Base-by-base conservation (phyloP, 108 stramenopile genomes). In the Epipyxis sp. region DNA sequence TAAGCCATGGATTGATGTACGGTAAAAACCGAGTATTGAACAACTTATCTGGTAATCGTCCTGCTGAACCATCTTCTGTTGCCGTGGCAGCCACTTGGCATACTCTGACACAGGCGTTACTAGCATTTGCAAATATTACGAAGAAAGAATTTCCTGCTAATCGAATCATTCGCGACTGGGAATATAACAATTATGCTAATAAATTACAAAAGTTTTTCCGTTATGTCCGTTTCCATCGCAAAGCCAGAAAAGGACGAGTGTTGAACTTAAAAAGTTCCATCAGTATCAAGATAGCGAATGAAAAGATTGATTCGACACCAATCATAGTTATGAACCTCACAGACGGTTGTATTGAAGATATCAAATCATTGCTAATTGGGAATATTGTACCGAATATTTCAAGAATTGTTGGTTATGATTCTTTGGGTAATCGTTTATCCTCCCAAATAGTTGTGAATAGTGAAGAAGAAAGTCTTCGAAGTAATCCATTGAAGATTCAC, bases 71-170 rank as follows among this genome's bases (percentile, higher is more conserved):
- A 6, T 46, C 76, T 25, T 76, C 76, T 6, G 42, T 77, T 1
- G 80, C 80, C 1, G 76, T 59, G 1, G 80, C 61, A 13, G 80
- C 80, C 25, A 54, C 76, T n/a, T 71, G 59, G 42, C 80, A 81
- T 69, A 81, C 80, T 3, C 42, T 81, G 6, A 81, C 80, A 6
- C 20, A 62, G 20, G 32, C 77, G 74, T 35, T 76, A 34, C 42
- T 81, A 1, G 27, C 1, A 29, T 1, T 81, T 29, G 80, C 59
- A 35, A 35, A 77, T 74, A 44, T 32, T 41, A 42, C 40, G 37
- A 6, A 37, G 20, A 13, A 68, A 25, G 29, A 16, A 41, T 68
- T 13, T 25, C 39, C 65, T 20, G 65, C 39, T 16, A 25, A 37
- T 16, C 65, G 65, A 20, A 37, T 68, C 16, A 68, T 68, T 41